phyloP scores from a whole-genome alignment of 805 yeast genomes.

The Candida sanyiensis region DNA sequence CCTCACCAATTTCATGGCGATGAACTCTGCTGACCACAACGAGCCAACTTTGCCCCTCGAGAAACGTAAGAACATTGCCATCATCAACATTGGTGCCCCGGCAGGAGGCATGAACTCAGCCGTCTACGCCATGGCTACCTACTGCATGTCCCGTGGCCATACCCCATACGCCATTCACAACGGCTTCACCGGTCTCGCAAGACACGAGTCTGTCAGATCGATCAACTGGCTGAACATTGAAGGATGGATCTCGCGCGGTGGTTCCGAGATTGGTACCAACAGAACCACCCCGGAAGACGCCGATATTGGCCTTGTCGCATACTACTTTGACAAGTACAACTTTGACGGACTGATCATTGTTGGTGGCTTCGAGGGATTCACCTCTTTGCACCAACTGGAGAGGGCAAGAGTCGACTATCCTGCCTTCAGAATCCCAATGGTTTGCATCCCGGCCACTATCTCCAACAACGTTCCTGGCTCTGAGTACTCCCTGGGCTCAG shows the following conservation, averaged over 20 bases:
- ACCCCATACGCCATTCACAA: constrained; percentile 64
- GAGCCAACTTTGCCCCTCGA: constrained; percentile 51
- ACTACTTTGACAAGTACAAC: constrained; percentile 59
- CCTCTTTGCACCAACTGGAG: constrained; percentile 63
- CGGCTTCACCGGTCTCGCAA: constrained; percentile 67
- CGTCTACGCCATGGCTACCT: constrained; percentile 67
- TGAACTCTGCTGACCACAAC: constrained; percentile 62
- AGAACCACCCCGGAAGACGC: constrained; percentile 60
- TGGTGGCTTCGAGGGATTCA: constrained; percentile 80
- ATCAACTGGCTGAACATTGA: constrained; percentile 65
- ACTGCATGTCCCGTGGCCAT: constrained; percentile 73
- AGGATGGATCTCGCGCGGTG: constrained; percentile 71
- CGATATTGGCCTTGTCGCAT: constrained; percentile 67
- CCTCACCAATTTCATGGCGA: constrained; percentile 55
- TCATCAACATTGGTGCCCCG: constrained; percentile 76
- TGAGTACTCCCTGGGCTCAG: constrained; percentile 71
- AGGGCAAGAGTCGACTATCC: constrained; percentile 57
- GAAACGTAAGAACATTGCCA: constrained; percentile 57
- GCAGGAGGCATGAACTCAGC: constrained; percentile 76
- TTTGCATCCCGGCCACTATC: constrained; percentile 72
- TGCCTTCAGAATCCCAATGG: constrained; percentile 71
- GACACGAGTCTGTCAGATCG: constrained; percentile 54
- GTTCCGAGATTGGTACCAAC: constrained; percentile 79
- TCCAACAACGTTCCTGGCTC: constrained; percentile 81
- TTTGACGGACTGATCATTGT: constrained; percentile 68